Conservation (phyloP, 2,329 filamentous ascomycete species). For the Botrytis fragariae region DNA sequence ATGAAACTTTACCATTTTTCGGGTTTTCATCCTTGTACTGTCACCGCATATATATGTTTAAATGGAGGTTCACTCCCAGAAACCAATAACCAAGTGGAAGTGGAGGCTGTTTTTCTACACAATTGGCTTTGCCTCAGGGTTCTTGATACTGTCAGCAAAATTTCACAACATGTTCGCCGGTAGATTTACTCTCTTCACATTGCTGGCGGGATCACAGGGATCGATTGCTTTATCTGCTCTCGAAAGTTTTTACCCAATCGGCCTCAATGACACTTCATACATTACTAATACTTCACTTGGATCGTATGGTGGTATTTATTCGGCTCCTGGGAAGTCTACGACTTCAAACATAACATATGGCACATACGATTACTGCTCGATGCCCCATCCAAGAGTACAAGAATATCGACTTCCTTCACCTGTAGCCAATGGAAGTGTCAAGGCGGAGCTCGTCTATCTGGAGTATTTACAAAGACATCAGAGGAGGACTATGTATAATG, state of each 20-base stretch:
- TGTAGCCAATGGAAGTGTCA: conserved; percentile 33
- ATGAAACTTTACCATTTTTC: neutral
- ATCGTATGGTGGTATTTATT: conserved; percentile 41
- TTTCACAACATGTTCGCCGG: neutral
- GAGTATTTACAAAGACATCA: conserved; percentile 44
- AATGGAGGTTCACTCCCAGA: neutral
- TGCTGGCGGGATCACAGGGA: neutral
- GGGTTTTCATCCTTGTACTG: neutral
- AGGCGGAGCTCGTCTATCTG: conserved; percentile 40
- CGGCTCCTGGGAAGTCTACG: conserved; percentile 32
- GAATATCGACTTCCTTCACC: conserved; percentile 38
- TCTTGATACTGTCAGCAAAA: neutral
- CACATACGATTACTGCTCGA: conserved; percentile 42
- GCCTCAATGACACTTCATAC: conserved; percentile 40
- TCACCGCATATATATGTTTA: neutral
- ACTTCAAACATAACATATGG: conserved; percentile 30
- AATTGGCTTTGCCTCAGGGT: neutral
- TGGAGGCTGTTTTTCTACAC: neutral
- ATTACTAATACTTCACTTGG: conserved; percentile 40
- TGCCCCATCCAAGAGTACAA: conserved; percentile 41
- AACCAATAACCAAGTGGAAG: neutral
- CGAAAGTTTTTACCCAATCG: conserved; percentile 40
- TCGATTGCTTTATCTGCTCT: conserved; percentile 18
- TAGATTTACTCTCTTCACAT: neutral
- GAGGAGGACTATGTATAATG: conserved; percentile 42